Percentiles rank a stretch among this genome's conserved stretches.
Conservation (phyloP, 169 alveolate species). For the Plasmodium yoelii region DNA sequence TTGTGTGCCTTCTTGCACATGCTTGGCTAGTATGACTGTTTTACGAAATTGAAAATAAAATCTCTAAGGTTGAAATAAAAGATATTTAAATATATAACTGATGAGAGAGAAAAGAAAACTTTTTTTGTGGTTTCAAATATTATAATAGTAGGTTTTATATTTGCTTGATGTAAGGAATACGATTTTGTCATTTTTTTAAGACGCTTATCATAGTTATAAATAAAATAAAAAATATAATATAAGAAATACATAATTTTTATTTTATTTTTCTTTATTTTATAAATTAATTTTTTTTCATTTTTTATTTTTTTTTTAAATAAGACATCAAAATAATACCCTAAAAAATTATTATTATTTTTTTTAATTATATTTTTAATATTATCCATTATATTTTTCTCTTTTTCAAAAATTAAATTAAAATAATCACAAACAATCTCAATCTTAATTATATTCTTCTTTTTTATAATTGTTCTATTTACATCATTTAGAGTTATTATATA, state of each 20-base stretch:
- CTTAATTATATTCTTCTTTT: slow-evolving; percentile 28
- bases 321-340: slow-evolving; percentile 39
- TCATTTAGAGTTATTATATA: slow-evolving; percentile 13
- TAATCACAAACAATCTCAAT: slow-evolving; percentile 34
- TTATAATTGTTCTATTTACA: not conserved
- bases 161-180: not conserved
- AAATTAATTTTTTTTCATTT: slow-evolving; percentile 35
- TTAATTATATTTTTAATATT: slow-evolving; percentile 24
- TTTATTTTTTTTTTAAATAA: slow-evolving; percentile 28
- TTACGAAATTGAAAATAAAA: not conserved
- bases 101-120: slow-evolving; percentile 6
- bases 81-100: not conserved
- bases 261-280: slow-evolving; percentile 25
- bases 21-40: not conserved
- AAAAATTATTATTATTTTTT: slow-evolving; percentile 49
- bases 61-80: slow-evolving; percentile 2
- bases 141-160: not conserved
- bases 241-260: slow-evolving; percentile 17
- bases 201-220: slow-evolving; percentile 30
- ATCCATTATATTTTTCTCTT: slow-evolving; percentile 25
- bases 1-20: too few species aligned
- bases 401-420: slow-evolving; percentile 41
- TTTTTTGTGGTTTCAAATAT: slow-evolving; percentile 8
- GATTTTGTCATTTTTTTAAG: not conserved
- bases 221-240: slow-evolving; percentile 45